Conservation (phyloP, 1,284 basidiomycete species). For the Tilletiopsis washingtonensis region DNA sequence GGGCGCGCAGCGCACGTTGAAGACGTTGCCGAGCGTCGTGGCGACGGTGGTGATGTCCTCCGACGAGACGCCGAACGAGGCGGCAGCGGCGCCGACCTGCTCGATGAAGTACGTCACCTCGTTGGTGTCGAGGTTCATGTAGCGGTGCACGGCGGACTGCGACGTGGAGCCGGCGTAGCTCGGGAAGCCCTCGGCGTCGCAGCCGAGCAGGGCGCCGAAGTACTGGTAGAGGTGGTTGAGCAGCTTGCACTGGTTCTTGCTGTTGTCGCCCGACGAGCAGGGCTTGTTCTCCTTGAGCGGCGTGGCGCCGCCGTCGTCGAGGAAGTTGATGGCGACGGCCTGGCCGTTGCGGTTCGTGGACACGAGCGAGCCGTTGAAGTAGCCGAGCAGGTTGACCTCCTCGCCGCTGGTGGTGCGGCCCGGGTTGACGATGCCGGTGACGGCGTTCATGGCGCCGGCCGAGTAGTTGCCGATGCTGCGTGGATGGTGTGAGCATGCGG, state of each 20-base stretch:
- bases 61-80: slow-evolving; percentile 13
- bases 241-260: slow-evolving; percentile 6
- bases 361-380: slow-evolving; percentile 12
- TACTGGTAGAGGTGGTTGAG: slow-evolving; percentile 19
- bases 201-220: slow-evolving; percentile 18
- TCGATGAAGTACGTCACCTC: slow-evolving; percentile 11
- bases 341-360: slow-evolving; percentile 13
- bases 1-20: slow-evolving; percentile 9
- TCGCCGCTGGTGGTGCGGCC: slow-evolving; percentile 3
- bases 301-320: slow-evolving; percentile 18
- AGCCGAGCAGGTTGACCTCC: slow-evolving; percentile 7
- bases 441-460: slow-evolving; percentile 1
- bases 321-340: slow-evolving; percentile 15
- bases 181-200: slow-evolving; percentile 7
- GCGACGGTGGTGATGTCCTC: slow-evolving; percentile 13
- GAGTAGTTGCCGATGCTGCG: slow-evolving; percentile 14
- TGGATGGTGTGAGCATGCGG: background rate
- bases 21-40: slow-evolving; percentile 5
- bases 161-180: slow-evolving; percentile 11
- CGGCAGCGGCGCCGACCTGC: slow-evolving; percentile 13
- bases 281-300: slow-evolving; percentile 16
- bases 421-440: slow-evolving; percentile 9
- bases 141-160: slow-evolving; percentile 18
- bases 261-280: slow-evolving; percentile 6
- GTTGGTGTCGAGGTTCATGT: slow-evolving; percentile 13